Evolutionary conservation across 1,284 basidiomycete genomes (phyloP), one percentile per base, ranked within the genome.

Genomic region (Pyrrhoderma noxium): DNA sequence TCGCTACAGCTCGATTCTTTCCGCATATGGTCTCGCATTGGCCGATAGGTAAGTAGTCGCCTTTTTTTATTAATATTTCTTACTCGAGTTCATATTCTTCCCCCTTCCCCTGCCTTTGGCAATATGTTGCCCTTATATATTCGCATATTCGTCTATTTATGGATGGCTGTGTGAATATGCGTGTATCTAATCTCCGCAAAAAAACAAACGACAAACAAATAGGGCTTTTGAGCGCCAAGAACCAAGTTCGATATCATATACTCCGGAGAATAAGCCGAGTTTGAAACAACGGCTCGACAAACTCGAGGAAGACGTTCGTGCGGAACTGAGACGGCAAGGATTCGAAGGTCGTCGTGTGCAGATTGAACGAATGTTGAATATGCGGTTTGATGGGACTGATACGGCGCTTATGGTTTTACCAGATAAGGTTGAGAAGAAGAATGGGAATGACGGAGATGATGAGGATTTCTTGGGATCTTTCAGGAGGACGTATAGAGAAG

Each of bases 331-430:
- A 50, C 73, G 72, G 21, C 92, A 96, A 63, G 93, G 93, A 1
- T 96, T 97, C 65, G 74, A 79, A 56, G 76, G 70, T 5, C 72
- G 77, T 2, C 77, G 82, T 22, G 79, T 96, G 49, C 70, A 75
- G 43, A 67, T 86, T 1, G 93, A 97, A 64, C 76, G 85, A 18
- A 81, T 89, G 76, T 72, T 96, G 45, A 94, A 97, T 63, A 90
- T 94, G 88, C 80, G 93, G 37, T 93, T 92, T 61, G 85, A 93
- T 47, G 89, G 91, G 2, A 93, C 91, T 0, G 93, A 96, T 68
- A 96, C 93, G 0, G 78, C 90, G 7, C 66, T 97, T 56, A 95
- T 96, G 92, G 81, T 93, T 1, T 69, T 89, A 7, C 81, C 87
- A 7, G 27, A 31, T n/a, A 68, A 65, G 0, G 63, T 67, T 8